These are phyloP conservation scores for Mimosa bimucronata DNA, from an alignment of 306 rosid genomes.

Conservation along the genomic window DNA sequence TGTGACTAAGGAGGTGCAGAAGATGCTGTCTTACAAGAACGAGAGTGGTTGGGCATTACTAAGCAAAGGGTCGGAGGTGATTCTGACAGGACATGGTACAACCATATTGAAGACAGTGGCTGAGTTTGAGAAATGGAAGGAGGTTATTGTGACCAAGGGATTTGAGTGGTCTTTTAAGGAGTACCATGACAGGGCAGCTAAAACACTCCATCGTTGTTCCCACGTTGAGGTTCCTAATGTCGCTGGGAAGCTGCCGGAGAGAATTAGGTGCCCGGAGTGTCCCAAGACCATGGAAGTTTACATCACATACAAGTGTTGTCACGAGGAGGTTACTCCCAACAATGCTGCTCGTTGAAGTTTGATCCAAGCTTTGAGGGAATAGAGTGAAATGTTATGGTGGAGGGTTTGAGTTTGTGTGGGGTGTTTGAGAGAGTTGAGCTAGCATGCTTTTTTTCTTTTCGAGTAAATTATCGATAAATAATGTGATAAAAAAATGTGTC, in stretches of 20 bases:
- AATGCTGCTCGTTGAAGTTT: not conserved
- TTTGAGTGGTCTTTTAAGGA: constrained; percentile 37
- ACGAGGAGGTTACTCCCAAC: constrained; percentile 18
- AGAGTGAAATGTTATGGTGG: not conserved
- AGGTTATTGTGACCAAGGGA: constrained; percentile 28
- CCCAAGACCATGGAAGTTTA: constrained; percentile 44
- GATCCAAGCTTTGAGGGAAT: not conserved
- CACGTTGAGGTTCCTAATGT: constrained; percentile 41
- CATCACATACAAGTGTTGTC: constrained; percentile 48
- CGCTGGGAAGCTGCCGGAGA: constrained; percentile 41
- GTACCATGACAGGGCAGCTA: constrained; percentile 29
- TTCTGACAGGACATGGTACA: constrained; percentile 57
- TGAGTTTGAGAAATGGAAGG: constrained; percentile 76
- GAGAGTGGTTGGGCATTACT: constrained; percentile 73
- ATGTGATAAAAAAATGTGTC: not conserved
- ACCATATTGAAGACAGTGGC: constrained; percentile 50
- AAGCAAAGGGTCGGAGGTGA: constrained; percentile 53
- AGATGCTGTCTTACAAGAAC: constrained; percentile 67
- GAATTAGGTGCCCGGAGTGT: constrained; percentile 47
- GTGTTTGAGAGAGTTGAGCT: not conserved
- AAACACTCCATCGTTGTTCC: constrained; percentile 36
- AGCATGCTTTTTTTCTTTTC: not conserved
- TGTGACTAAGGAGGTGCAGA: constrained; percentile 60
- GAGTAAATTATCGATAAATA: not conserved
- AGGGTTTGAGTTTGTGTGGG: not conserved